phyloP scores from a whole-genome alignment of 2,329 filamentous ascomycete genomes.

The Neonectria coccinea region DNA sequence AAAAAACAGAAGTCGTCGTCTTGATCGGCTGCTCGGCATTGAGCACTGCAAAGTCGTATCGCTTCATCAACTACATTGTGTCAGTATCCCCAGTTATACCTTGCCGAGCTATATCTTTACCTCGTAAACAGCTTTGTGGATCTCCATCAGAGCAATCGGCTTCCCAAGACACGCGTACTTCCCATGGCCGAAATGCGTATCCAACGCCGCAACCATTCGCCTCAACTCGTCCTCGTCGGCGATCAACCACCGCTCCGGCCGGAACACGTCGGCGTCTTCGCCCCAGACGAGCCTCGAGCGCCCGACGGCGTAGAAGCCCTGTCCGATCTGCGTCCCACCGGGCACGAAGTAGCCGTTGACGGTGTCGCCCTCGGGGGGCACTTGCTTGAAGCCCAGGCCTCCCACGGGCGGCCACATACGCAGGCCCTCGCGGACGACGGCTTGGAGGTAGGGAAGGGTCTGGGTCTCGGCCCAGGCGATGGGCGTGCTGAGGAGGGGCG shows the following conservation, averaged over 20 bases:
- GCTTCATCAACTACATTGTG: constrained; percentile 44
- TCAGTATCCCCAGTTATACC: neutral
- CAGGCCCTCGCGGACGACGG: constrained; percentile 67
- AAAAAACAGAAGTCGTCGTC: constrained; percentile 49
- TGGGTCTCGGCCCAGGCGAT: constrained; percentile 62
- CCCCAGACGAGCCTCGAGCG: constrained; percentile 63
- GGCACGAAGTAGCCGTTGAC: constrained; percentile 64
- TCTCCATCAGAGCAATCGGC: constrained; percentile 60
- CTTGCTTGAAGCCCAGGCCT: constrained; percentile 64
- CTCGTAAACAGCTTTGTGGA: constrained; percentile 62
- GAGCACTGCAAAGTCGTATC: constrained; percentile 50
- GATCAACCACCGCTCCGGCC: constrained; percentile 67
- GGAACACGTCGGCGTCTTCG: constrained; percentile 61
- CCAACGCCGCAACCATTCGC: constrained; percentile 53
- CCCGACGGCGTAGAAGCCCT: constrained; percentile 67
- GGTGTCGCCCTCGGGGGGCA: constrained; percentile 63
- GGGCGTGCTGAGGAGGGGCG: constrained; percentile 49
- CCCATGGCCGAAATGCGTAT: constrained; percentile 60
- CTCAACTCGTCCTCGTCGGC: constrained; percentile 46
- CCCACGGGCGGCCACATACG: constrained; percentile 67
- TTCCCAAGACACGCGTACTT: constrained; percentile 60
- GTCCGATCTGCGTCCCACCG: constrained; percentile 64
- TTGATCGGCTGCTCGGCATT: constrained; percentile 51
- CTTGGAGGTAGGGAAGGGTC: constrained; percentile 65
- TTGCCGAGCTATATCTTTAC: constrained; percentile 44